Conservation (phyloP, 768 basidiomycete genomes). For the Mycena crocata region DNA sequence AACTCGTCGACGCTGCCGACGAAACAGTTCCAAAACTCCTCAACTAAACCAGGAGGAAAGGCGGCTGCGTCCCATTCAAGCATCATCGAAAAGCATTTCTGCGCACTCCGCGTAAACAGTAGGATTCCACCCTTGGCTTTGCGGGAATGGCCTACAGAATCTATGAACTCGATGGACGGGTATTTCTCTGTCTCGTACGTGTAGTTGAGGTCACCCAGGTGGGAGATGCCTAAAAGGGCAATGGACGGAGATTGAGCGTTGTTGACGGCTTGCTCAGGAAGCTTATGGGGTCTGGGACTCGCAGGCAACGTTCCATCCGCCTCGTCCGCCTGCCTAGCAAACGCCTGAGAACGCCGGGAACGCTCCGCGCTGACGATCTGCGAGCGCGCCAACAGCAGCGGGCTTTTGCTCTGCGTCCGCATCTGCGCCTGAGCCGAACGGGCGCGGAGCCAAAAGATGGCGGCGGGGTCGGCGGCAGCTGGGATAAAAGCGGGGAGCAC, state of each 20-base stretch:
- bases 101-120: slow-evolving; percentile 27
- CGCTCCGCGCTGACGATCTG: slow-evolving; percentile 30
- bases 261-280: not conserved
- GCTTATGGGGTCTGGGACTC: not conserved
- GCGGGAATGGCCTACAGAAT: slow-evolving; percentile 29
- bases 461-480: slow-evolving; percentile 7
- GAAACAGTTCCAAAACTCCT: slow-evolving; percentile 25
- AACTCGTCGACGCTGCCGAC: slow-evolving; percentile 15
- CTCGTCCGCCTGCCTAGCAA: slow-evolving; percentile 28
- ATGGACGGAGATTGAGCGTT: slow-evolving; percentile 1
- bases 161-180: slow-evolving; percentile 28
- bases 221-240: slow-evolving; percentile 32
- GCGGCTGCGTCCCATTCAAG: slow-evolving; percentile 26
- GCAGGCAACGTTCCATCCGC: slow-evolving; percentile 18
- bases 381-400: slow-evolving; percentile 31
- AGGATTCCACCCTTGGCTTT: slow-evolving; percentile 27
- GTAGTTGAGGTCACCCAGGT: slow-evolving; percentile 20
- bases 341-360: slow-evolving; percentile 20
- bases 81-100: slow-evolving; percentile 22
- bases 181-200: slow-evolving; percentile 19
- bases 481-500: slow-evolving; percentile 34
- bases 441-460: slow-evolving; percentile 36
- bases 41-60: slow-evolving; percentile 25
- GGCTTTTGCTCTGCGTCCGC: slow-evolving; percentile 26
- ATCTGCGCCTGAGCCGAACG: slow-evolving; percentile 33